Evolutionary conservation across 129 eudicot genomes (phyloP), one percentile per base, ranked within the genome.

Genomic region (Chrysanthemum makinoi): DNA sequence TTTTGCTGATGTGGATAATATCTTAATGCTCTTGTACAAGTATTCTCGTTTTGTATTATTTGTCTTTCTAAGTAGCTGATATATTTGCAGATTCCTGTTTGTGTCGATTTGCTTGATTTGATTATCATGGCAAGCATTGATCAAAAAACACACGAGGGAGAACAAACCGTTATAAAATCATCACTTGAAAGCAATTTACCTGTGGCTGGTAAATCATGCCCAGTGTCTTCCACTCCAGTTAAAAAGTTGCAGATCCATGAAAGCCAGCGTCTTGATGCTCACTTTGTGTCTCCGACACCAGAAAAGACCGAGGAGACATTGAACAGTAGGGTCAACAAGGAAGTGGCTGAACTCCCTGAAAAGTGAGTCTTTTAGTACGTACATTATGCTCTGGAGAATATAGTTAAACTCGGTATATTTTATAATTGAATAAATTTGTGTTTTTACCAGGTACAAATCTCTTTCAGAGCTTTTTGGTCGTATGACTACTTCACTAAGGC

Each of bases 401-500:
- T 43, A 57, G 8, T 52, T 10, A 28, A 54, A 55, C 35, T 18
- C 8, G 0, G 20, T 64, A 7, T 3, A 50, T 35, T 11, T 16
- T 24, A 16, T n/a, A n/a, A 39, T 57, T 16, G 15, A 14, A 7
- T 64, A 39, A 64, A 64, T 6, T 33, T 62, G 20, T 54, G 49
- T 64, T 57, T 59, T 55, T 69, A 73, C 66, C 87, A 90, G 97
- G 68, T 81, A 83, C 39, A 50, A 50, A 70, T 69, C 18, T 50
- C 72, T 90, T 49, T 80, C 81, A 46, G 95, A 87, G 66, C 22
- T 85, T 66, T 87, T 90, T 73, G 77, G 85, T 73, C 79, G 97
- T 62, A 83, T 90, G 95, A 74, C 75, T 69, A 82, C 81, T 78
- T 87, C 97, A 70, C 19, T 90, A 81, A 85, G 97, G 78, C 79